phyloP scores from a whole-genome alignment of 306 rosid genomes.

The Dryas drummondii region DNA sequence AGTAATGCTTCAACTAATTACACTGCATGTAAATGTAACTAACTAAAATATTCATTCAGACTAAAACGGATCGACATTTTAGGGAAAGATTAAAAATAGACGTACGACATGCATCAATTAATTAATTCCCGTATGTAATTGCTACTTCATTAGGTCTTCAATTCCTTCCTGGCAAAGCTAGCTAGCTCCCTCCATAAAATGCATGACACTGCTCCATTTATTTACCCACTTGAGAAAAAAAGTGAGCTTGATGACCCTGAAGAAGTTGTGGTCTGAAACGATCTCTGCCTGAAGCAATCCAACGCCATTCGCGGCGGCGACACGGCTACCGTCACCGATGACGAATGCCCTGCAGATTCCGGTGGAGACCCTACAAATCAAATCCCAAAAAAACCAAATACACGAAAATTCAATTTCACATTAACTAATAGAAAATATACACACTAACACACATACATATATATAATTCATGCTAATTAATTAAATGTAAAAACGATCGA shows the following conservation, averaged over 20 bases:
- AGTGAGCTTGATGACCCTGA: slow-evolving; percentile 63
- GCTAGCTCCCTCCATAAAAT: slow-evolving; percentile 8
- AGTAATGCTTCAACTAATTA: too few species aligned
- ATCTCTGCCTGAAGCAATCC: slow-evolving; percentile 65
- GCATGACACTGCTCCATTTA: too few species aligned
- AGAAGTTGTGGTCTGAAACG: slow-evolving; percentile 51
- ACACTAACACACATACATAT: too few species aligned
- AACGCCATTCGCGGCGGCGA: slow-evolving; percentile 68
- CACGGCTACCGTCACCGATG: slow-evolving; percentile 79
- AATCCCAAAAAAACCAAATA: background rate
- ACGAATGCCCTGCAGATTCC: slow-evolving; percentile 67
- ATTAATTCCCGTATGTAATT: too few species aligned
- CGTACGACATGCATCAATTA: too few species aligned
- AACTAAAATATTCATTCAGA: too few species aligned
- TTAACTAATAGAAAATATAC: too few species aligned
- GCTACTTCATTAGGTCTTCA: too few species aligned
- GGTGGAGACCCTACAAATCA: slow-evolving; percentile 56
- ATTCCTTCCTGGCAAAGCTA: slow-evolving; percentile 13
- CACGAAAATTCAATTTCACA: too few species aligned
- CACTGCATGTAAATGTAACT: too few species aligned
- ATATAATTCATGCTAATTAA: background rate
- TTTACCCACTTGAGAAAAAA: slow-evolving; percentile 72
- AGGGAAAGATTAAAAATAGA: too few species aligned
- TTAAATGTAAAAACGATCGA: background rate
- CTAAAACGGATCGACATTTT: too few species aligned